Conservation (phyloP, 2,329 filamentous ascomycete species). For the Paecilomyces sp. region DNA sequence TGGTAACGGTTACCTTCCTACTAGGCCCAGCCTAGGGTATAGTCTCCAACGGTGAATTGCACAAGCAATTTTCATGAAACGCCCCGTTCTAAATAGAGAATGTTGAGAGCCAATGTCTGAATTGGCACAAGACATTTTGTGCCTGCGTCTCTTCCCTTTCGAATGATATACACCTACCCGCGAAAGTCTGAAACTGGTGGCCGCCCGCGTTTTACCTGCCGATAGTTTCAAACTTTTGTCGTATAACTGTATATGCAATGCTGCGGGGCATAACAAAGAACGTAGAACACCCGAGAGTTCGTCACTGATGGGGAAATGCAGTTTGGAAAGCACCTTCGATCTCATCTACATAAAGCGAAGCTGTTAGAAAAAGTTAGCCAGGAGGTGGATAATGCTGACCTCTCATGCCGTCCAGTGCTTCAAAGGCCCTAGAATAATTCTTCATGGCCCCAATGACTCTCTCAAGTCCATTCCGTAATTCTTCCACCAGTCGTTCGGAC, state of each 20-base stretch:
- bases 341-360: conserved; percentile 23
- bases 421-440: conserved; percentile 36
- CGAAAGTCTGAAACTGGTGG: no score
- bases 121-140: neutral
- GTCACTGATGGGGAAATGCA: conserved; percentile 26
- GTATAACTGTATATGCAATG: neutral
- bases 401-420: conserved; percentile 38
- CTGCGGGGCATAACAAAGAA: neutral
- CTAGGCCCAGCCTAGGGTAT: neutral
- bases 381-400: conserved; percentile 18
- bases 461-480: conserved; percentile 30
- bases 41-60: neutral
- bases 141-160: neutral
- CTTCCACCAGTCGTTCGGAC: conserved; percentile 25
- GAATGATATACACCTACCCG: no score
- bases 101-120: neutral
- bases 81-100: neutral
- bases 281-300: neutral
- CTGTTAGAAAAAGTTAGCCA: neutral
- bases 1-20: neutral
- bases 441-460: conserved; percentile 28
- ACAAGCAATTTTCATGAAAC: neutral
- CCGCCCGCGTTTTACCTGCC: no score
- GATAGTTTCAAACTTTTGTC: no score
- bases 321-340: conserved; percentile 36